Percentiles rank a stretch among this genome's conserved stretches.
Conservation (phyloP, 768 basidiomycete species). For the Piloderma croceum region DNA sequence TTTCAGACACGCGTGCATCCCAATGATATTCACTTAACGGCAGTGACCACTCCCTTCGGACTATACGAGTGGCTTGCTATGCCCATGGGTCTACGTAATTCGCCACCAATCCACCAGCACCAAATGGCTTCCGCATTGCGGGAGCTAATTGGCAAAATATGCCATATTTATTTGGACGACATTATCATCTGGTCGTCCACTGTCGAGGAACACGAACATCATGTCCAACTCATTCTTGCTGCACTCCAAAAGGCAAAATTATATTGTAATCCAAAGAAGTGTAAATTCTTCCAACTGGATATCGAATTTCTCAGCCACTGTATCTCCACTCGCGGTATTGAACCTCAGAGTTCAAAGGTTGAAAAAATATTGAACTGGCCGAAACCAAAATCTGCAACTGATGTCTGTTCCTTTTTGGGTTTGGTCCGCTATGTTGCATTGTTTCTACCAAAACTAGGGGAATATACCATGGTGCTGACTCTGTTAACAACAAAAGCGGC, state of each 20-base stretch:
- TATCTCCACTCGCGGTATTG: conserved; percentile 22
- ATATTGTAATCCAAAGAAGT: conserved; percentile 26
- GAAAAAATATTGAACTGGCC: conserved; percentile 27
- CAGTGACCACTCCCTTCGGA: conserved; percentile 34
- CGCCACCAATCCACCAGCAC: no score
- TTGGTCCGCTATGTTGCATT: conserved; percentile 24
- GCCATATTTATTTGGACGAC: conserved; percentile 42
- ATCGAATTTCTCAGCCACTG: conserved; percentile 23
- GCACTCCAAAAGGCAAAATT: conserved; percentile 23
- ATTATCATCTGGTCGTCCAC: conserved; percentile 40
- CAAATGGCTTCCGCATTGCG: conserved; percentile 30
- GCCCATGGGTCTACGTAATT: no score
- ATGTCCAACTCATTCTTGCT: conserved; percentile 26
- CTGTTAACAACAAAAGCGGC: conserved; percentile 19
- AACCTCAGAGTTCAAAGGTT: conserved; percentile 20
- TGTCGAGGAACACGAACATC: conserved; percentile 26
- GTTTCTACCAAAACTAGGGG: conserved; percentile 24
- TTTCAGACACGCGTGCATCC: conserved; percentile 24
- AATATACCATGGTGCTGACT: conserved; percentile 23
- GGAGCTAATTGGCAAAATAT: no score
- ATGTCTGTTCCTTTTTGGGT: conserved; percentile 22
- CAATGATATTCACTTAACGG: conserved; percentile 26
- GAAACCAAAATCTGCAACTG: conserved; percentile 7
- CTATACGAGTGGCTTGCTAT: no score
- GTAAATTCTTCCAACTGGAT: no score